Evolutionary conservation across 148 eudicot genomes (phyloP).

Genomic region (Cornus kousa): DNA sequence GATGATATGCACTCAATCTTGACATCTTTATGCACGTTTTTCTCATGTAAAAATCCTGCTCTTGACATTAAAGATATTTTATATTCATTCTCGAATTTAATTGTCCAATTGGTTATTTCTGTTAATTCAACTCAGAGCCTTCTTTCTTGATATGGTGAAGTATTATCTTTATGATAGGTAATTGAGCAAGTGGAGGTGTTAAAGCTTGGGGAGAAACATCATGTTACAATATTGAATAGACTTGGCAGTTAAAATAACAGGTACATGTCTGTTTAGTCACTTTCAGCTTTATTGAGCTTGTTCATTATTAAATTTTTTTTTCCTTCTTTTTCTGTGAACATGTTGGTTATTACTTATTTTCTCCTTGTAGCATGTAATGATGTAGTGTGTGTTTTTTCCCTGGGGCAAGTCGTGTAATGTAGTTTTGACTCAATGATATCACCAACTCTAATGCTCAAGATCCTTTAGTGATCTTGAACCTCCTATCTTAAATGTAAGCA

Average conservation of each 20-base stretch:
- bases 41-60: neutral
- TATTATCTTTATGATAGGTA: too few relatives aligned
- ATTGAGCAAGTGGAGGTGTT: neutral
- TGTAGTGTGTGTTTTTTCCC: too few relatives aligned
- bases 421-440: too few relatives aligned
- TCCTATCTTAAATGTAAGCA: too few relatives aligned
- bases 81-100: neutral
- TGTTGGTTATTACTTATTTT: too few relatives aligned
- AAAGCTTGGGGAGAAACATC: neutral
- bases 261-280: neutral
- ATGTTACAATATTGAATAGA: neutral
- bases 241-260: neutral
- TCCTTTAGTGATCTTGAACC: too few relatives aligned
- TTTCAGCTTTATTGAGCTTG: neutral
- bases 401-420: too few relatives aligned
- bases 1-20: neutral
- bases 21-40: neutral
- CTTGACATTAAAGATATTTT: neutral
- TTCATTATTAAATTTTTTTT: too few relatives aligned
- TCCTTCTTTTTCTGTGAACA: neutral
- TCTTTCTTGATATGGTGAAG: too few relatives aligned
- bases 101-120: neutral
- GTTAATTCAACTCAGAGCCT: neutral
- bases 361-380: too few relatives aligned
- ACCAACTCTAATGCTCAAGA: too few relatives aligned